phyloP scores from a whole-genome alignment of 805 yeast species.

The Brettanomyces nanus region DNA sequence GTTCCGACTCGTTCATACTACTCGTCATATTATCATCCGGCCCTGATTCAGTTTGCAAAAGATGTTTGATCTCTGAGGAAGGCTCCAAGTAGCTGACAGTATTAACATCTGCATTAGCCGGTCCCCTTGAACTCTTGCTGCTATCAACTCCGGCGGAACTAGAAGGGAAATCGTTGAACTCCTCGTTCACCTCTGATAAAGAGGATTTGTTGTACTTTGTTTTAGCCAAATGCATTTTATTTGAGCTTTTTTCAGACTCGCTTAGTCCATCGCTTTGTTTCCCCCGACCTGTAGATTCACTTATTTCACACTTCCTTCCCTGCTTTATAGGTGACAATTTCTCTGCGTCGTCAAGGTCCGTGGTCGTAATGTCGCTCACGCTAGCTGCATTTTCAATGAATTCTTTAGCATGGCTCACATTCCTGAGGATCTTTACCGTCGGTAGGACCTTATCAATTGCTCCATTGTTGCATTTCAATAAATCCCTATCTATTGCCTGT shows the following conservation, averaged over 20 bases:
- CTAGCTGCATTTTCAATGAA: conserved; percentile 51
- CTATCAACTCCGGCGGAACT: background rate
- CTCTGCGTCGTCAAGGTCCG: conserved; percentile 1
- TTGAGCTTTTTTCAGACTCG: background rate
- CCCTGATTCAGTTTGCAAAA: too few species aligned
- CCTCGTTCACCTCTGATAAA: too few species aligned
- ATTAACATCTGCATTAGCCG: too few species aligned
- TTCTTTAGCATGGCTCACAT: conserved; percentile 66
- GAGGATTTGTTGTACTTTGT: background rate
- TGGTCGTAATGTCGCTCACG: conserved; percentile 20
- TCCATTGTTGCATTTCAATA: conserved; percentile 57
- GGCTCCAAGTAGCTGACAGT: background rate
- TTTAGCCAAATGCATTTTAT: background rate
- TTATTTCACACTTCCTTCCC: background rate
- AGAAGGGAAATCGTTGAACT: background rate
- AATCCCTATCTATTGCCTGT: conserved; percentile 72
- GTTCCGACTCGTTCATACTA: background rate
- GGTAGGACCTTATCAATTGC: conserved; percentile 67
- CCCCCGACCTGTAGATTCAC: too few species aligned
- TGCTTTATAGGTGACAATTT: background rate
- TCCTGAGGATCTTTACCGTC: conserved; percentile 56
- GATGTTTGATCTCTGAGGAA: background rate
- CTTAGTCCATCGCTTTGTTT: background rate
- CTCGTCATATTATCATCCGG: background rate
- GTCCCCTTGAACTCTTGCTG: too few species aligned